Base-by-base conservation (phyloP, 2,329 filamentous ascomycete genomes). In the Fusarium mangiferae region DNA sequence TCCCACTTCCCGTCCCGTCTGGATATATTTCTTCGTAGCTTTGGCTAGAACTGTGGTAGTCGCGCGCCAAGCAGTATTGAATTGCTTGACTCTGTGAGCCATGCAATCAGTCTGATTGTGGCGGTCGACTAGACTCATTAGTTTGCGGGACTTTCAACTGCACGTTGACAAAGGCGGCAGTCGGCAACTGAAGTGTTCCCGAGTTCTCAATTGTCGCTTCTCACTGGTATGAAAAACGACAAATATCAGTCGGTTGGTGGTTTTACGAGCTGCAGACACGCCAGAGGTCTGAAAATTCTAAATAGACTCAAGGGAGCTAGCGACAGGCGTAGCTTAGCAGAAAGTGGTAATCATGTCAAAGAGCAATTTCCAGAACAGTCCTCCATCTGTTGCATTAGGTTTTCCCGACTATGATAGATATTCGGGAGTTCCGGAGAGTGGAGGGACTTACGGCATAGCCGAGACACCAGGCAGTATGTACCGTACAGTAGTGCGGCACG, bases 371-470 rank as follows among this genome's bases (percentile, higher is more conserved):
- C 17, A 24, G 62, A 41, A 49, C 38, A 26, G 58, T 28, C 26
- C 26, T 54, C 41, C 9, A 24, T 42, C 30, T 22, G 52, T 22
- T 46, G 18, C 24, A 51, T 55, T 35, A 51, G 48, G 44, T 54
- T 60, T 24, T 36, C 45, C 55, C 30, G 15, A 44, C 56, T 38
- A 14, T 52, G 45, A 62, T 26, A 62, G 41, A 35, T 57, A 55
- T 55, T 70, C 72, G 72, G 72, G 58, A 62, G 28, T 65, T 39
- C 72, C 72, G 72, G 63, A 58, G 59, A 62, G 67, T 72, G 72
- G 57, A 69, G 57, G 57, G 44, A 24, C 49, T 49, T 56, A 56
- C 72, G 72, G 72, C 41, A 62, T 59, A 66, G 68, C 68, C 72
- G 72, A 74, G 54, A 72, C 56, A 41, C 46, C 59, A 74, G 22